Percentiles rank a stretch among this genome's conserved stretches.
Conservation (phyloP, 1,139 yeast genomes). For the Suhomyces yuchorum region DNA sequence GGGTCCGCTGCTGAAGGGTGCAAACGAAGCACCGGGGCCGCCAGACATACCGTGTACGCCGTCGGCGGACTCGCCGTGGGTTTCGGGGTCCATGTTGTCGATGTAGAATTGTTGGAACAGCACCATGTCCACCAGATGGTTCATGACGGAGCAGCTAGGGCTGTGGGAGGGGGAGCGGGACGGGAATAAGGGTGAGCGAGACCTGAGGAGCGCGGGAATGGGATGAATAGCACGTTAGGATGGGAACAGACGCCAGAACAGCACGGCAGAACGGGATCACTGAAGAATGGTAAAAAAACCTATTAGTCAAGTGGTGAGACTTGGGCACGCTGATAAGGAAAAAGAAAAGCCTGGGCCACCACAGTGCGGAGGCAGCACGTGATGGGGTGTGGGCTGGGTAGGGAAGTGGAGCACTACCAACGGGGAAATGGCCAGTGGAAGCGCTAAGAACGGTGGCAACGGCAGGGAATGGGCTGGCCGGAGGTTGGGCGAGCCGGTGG, state of each 20-base stretch:
- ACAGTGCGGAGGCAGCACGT: conserved; percentile 13
- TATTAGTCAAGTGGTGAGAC: conserved; percentile 11
- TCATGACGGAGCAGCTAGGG: conserved; percentile 5
- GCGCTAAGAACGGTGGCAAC: background rate
- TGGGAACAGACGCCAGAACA: background rate
- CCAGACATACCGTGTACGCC: background rate
- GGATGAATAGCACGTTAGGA: background rate
- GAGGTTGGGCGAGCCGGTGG: background rate
- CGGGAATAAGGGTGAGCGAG: conserved; percentile 1
- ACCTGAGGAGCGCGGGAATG: background rate
- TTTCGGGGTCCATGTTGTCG: conserved; percentile 9
- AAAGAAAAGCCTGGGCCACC: conserved; percentile 13
- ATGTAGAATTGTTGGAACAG: conserved; percentile 11
- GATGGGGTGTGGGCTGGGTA: background rate
- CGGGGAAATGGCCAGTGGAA: background rate
- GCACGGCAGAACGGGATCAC: background rate
- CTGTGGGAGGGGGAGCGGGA: background rate
- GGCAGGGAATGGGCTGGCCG: no score
- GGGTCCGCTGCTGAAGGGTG: background rate
- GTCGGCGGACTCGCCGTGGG: conserved; percentile 7
- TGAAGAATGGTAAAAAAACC: conserved; percentile 1
- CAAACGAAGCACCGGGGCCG: background rate
- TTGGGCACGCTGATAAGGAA: conserved; percentile 12
- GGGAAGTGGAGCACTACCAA: background rate
- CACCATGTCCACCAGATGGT: conserved; percentile 9